Percentiles rank a stretch among this genome's conserved stretches.
Evolutionary conservation across 352 stramenopile genomes (phyloP).

Genomic region (Phytophthora pinifolia): DNA sequence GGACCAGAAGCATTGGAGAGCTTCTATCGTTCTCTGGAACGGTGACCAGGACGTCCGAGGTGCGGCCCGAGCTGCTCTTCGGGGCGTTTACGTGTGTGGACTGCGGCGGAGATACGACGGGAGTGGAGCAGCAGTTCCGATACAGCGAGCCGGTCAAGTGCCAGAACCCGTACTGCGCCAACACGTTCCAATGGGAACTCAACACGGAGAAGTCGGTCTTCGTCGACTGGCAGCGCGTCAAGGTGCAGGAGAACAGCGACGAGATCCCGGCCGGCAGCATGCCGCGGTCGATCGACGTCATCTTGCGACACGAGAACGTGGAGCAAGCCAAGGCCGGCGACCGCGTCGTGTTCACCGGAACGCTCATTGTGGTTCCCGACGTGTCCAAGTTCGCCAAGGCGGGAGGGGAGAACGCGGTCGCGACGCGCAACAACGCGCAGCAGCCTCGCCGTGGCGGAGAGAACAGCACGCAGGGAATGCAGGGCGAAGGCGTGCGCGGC

Average conservation of each 20-base stretch:
- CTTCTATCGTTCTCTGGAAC: conserved; percentile 94
- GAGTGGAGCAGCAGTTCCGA: conserved; percentile 98
- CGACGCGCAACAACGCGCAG: conserved; percentile 37
- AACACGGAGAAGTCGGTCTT: conserved; percentile 94
- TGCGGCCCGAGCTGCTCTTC: conserved; percentile 96
- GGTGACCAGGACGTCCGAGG: conserved; percentile 97
- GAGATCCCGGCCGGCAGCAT: conserved; percentile 98
- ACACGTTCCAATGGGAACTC: conserved; percentile 86
- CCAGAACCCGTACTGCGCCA: conserved; percentile 95
- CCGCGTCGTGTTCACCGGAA: conserved; percentile 94
- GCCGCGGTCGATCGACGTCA: conserved; percentile 97
- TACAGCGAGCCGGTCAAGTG: conserved; percentile 97
- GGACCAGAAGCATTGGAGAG: conserved; percentile 92
- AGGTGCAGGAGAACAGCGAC: conserved; percentile 98
- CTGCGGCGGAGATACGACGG: conserved; percentile 90
- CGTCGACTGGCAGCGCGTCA: conserved; percentile 98
- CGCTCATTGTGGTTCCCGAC: conserved; percentile 96
- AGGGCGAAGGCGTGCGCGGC: conserved; percentile 92
- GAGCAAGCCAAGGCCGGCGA: conserved; percentile 96
- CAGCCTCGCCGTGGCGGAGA: conserved; percentile 45
- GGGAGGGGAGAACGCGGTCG: conserved; percentile 69
- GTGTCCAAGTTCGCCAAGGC: conserved; percentile 88
- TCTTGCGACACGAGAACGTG: conserved; percentile 98
- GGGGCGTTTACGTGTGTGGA: conserved; percentile 95
- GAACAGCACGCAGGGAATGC: conserved; percentile 78